A percentile compares a stretch with the other conserved stretches of the same genome.
Evolutionary conservation across 208 protist genomes (phyloP).

Genomic region (Acanthamoeba sp.): DNA sequence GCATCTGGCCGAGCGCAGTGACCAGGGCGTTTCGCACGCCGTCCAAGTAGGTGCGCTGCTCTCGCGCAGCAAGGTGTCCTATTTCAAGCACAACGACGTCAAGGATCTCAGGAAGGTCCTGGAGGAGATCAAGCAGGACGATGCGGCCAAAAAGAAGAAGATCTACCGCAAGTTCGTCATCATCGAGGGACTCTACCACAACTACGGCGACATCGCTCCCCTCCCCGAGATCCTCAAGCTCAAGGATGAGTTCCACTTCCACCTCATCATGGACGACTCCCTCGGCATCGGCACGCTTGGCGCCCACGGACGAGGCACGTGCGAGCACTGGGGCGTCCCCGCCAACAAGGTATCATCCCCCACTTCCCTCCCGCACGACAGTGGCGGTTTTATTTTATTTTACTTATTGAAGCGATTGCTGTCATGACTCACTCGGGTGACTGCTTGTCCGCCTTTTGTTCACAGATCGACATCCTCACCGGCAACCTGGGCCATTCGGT

Average conservation of each 20-base stretch:
- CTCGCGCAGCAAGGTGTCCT: slow-evolving; percentile 91
- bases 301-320: slow-evolving; percentile 94
- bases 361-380: slow-evolving; percentile 69
- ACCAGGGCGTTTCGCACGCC: slow-evolving; percentile 92
- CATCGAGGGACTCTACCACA: slow-evolving; percentile 96
- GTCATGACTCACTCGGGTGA: background rate
- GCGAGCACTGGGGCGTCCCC: slow-evolving; percentile 94
- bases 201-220: slow-evolving; percentile 90
- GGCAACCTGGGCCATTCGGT: slow-evolving; percentile 93
- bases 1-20: slow-evolving; percentile 75
- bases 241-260: slow-evolving; percentile 96
- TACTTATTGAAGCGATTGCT: no score
- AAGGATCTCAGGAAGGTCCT: slow-evolving; percentile 93
- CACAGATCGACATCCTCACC: slow-evolving; percentile 91
- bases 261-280: slow-evolving; percentile 97
- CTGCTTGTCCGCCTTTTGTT: no score
- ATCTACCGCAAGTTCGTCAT: slow-evolving; percentile 95
- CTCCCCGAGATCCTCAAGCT: slow-evolving; percentile 94
- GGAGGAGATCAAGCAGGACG: slow-evolving; percentile 86
- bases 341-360: slow-evolving; percentile 88
- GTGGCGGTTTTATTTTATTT: no score
- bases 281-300: slow-evolving; percentile 96
- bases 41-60: slow-evolving; percentile 93
- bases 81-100: slow-evolving; percentile 97
- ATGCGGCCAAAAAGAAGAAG: slow-evolving; percentile 81